Conservation (phyloP, 768 basidiomycete species). For the Leccinum broughii region DNA sequence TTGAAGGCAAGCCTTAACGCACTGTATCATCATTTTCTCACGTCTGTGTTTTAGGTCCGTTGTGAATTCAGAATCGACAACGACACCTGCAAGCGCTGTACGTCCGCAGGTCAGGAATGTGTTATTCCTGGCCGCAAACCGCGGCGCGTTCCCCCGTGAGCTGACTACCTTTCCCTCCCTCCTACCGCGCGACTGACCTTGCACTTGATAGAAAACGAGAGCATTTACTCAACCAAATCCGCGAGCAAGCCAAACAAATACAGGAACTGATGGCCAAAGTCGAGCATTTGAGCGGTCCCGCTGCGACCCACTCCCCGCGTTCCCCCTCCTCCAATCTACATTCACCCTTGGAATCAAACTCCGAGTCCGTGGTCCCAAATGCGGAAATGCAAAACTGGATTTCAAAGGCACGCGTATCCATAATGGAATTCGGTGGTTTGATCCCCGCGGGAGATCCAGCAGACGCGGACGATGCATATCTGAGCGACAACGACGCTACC, state of each 20-base stretch:
- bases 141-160: constrained; percentile 76
- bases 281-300: constrained; percentile 43
- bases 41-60: constrained; percentile 51
- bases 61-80: constrained; percentile 75
- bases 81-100: constrained; percentile 75
- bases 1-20: constrained; percentile 39
- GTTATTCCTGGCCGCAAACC: constrained; percentile 84
- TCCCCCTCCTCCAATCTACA: constrained; percentile 32
- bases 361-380: constrained; percentile 36
- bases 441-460: constrained; percentile 61
- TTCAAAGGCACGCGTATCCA: constrained; percentile 65
- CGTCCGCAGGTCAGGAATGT: constrained; percentile 70
- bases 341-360: constrained; percentile 27
- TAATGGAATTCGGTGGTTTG: constrained; percentile 66
- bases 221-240: constrained; percentile 73
- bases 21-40: constrained; percentile 1
- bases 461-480: constrained; percentile 43
- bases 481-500: constrained; percentile 41
- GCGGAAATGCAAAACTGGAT: constrained; percentile 78
- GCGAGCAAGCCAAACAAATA: constrained; percentile 71
- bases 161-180: constrained; percentile 5
- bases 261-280: constrained; percentile 70
- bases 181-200: not conserved
- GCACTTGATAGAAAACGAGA: constrained; percentile 65
- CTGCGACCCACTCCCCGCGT: constrained; percentile 36